A percentile compares a stretch with the other conserved stretches of the same genome.
Evolutionary conservation across 2,329 filamentous ascomycete species (phyloP).

Genomic region (Aspergillus alliaceus): DNA sequence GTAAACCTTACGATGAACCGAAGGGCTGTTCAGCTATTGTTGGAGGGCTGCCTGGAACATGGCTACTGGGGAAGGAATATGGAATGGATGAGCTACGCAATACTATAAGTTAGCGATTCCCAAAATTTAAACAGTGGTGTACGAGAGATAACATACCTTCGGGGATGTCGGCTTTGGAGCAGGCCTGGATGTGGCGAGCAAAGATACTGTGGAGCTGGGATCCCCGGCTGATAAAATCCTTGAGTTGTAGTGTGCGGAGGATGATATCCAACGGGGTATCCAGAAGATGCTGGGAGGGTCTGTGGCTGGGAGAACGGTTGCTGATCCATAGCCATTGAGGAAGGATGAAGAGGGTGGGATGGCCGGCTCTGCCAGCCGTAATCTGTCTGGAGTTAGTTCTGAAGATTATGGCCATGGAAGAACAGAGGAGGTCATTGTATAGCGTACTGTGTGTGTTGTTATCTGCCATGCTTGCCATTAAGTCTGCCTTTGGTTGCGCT

Average conservation of each 20-base stretch:
- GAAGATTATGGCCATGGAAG: neutral
- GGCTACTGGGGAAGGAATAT: conserved; percentile 20
- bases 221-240: conserved; percentile 22
- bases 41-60: conserved; percentile 20
- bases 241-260: conserved; percentile 21
- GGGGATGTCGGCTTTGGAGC: conserved; percentile 17
- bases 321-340: conserved; percentile 28
- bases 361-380: conserved; percentile 33
- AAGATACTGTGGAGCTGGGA: conserved; percentile 19
- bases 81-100: conserved; percentile 19
- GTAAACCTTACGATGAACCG: conserved; percentile 22
- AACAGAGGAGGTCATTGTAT: neutral
- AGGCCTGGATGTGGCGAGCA: conserved; percentile 10
- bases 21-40: conserved; percentile 24
- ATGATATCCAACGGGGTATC: conserved; percentile 27
- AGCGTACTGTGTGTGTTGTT: conserved; percentile 31
- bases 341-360: conserved; percentile 28
- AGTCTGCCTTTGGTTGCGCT: conserved; percentile 19
- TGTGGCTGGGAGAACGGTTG: conserved; percentile 26
- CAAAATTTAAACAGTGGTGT: neutral
- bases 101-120: conserved; percentile 1
- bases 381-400: conserved; percentile 24
- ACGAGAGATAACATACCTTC: conserved; percentile 18
- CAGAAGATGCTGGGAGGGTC: conserved; percentile 22
- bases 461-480: conserved; percentile 30